Base-by-base conservation (phyloP, 768 basidiomycete genomes). In the Trametes sanguinea region DNA sequence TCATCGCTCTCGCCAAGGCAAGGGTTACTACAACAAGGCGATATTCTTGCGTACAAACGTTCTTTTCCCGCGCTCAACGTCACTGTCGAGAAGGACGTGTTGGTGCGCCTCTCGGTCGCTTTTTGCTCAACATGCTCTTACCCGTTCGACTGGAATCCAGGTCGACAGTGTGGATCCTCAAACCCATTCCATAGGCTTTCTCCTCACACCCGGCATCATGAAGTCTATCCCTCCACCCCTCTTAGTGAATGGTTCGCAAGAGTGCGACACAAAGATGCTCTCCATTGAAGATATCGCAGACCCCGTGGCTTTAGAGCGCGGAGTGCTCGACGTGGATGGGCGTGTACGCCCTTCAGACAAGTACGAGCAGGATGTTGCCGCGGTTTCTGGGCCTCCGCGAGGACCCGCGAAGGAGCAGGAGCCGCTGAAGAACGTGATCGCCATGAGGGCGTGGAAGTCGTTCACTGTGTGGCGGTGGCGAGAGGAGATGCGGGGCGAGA, bases 391-490 rank as follows among this genome's bases (percentile, higher is more conserved):
- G 2, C 14, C 17, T 27, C 13, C 39, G 0, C 6, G n/a, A 17
- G 13, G 6, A 43, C 6, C 50, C n/a, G 51, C 32, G 14, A 45
- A 37, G 29, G n/a, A 53, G n/a, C 13, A 40, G 11, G 61, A 57
- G 3, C 48, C 46, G 10, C 14, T 51, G 9, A 47, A 11, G 45
- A 53, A 48, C n/a, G 22, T 44, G 22, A 50, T 60, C 30, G 53
- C 57, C 1, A 48, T 60, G 54, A 83, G 84, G 60, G 83, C 84
- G 4, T 86, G 84, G 84, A 86, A 86, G 69, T 68, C 71, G 8
- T 75, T 86, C 64, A 80, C 81, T 5, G 74, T 87, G 5, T 86
- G 82, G 81, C 72, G 85, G 14, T 82, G 80, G 79, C 69, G 76
- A 30, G 75, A 75, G 0, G 78, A 76, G 37, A 53, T 65, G 61